Evolutionary conservation across 352 stramenopile genomes (phyloP).

Genomic region (Phytophthora brassicae): DNA sequence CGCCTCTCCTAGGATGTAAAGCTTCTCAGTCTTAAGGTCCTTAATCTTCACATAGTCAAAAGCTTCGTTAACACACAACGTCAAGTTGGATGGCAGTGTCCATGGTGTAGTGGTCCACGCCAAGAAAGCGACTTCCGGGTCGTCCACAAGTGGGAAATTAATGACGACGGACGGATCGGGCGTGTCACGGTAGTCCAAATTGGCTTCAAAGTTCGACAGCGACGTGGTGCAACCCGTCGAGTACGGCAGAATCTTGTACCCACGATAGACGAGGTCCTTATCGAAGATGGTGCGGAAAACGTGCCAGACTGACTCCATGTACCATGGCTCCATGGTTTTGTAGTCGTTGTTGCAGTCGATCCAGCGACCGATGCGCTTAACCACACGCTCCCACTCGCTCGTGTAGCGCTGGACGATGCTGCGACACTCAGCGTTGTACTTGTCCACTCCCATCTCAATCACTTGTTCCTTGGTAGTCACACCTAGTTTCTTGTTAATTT

Average conservation of each 20-base stretch:
- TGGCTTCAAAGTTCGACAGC: conserved; percentile 99
- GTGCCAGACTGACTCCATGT: conserved; percentile 99
- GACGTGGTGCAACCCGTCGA: conserved; percentile 97
- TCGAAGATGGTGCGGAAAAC: conserved; percentile 98
- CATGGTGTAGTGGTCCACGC: conserved; percentile 99
- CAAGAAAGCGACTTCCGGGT: conserved; percentile 87
- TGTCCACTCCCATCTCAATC: conserved; percentile 96
- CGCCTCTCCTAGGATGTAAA: conserved; percentile 94
- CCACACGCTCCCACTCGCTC: conserved; percentile 97
- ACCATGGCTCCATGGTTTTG: conserved; percentile 99
- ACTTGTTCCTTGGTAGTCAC: conserved; percentile 98
- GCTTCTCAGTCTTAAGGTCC: conserved; percentile 89
- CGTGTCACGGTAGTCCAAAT: conserved; percentile 99
- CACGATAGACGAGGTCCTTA: conserved; percentile 98
- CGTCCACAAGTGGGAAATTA: conserved; percentile 92
- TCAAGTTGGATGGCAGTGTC: conserved; percentile 99
- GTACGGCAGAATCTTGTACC: conserved; percentile 99
- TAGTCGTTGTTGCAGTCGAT: conserved; percentile 99
- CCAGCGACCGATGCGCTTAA: conserved; percentile 98
- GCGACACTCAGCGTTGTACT: conserved; percentile 99
- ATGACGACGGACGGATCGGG: conserved; percentile 97
- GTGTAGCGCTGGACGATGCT: conserved; percentile 98
- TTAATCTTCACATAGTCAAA: conserved; percentile 98
- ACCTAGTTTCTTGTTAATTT: conserved; percentile 99
- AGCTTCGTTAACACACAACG: conserved; percentile 95